phyloP scores from a whole-genome alignment of 441 rosid species.

The Codiaeum variegatum region DNA sequence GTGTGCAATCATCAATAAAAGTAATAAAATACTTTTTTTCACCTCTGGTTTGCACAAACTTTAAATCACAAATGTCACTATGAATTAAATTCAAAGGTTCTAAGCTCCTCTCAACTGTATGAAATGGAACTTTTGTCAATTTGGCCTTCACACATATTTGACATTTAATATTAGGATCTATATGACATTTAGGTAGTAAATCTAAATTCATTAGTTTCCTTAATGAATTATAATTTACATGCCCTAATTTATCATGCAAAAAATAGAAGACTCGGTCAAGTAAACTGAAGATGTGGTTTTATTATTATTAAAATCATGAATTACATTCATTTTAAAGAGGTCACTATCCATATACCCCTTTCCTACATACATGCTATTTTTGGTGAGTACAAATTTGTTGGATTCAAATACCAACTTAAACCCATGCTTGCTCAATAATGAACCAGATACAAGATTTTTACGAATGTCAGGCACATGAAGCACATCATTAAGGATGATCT shows the following conservation, averaged over 20 bases:
- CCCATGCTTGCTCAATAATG: neutral
- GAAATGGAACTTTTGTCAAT: neutral
- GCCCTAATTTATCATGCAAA: neutral
- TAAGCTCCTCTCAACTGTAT: neutral
- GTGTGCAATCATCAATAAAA: neutral
- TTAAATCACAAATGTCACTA: neutral
- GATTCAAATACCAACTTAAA: slow-evolving; percentile 14
- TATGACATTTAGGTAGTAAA: too few species aligned
- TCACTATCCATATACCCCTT: neutral
- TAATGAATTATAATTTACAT: too few species aligned
- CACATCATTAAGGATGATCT: neutral
- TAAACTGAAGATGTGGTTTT: neutral
- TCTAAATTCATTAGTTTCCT: too few species aligned
- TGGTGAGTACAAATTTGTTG: too few species aligned
- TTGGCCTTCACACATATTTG: neutral
- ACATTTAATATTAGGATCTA: too few species aligned
- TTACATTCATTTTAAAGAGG: neutral
- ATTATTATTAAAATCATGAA: neutral
- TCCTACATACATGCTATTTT: too few species aligned
- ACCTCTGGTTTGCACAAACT: neutral
- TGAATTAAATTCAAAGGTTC: neutral
- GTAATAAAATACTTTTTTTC: neutral
- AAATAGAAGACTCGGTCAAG: neutral
- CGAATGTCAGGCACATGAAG: neutral
- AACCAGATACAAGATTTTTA: too few species aligned